Conservation (phyloP, 2,329 filamentous ascomycete genomes). For the Penicillium janthinellum region DNA sequence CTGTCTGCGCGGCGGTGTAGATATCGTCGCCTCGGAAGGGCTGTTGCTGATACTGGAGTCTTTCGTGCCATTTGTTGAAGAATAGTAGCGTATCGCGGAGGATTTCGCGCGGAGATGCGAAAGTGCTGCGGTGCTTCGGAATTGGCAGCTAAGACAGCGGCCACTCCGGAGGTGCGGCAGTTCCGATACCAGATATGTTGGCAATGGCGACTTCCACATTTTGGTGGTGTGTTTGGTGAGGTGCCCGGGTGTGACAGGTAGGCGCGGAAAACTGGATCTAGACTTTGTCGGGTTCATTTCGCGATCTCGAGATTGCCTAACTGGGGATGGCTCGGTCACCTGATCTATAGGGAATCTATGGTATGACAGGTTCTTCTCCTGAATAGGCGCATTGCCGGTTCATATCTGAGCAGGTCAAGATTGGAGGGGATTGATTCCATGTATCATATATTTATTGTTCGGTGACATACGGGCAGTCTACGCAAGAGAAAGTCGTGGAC, state of each 20-base stretch:
- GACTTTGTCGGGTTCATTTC: not conserved
- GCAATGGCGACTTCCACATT: conserved; percentile 35
- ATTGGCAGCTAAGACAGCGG: conserved; percentile 41
- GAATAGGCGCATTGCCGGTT: too few relatives aligned
- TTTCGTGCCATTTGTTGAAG: conserved; percentile 23
- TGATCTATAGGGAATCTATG: not conserved
- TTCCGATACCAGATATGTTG: conserved; percentile 25
- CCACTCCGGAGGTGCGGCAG: conserved; percentile 28
- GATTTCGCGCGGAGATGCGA: conserved; percentile 23
- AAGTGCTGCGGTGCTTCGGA: conserved; percentile 29
- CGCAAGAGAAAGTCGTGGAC: too few relatives aligned
- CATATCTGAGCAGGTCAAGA: too few relatives aligned
- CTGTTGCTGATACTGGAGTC: conserved; percentile 6
- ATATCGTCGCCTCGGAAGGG: conserved; percentile 13
- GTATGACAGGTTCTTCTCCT: not conserved
- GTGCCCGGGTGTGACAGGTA: not conserved
- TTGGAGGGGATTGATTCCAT: too few relatives aligned
- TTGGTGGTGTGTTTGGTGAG: conserved; percentile 5
- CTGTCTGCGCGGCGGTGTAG: conserved; percentile 8
- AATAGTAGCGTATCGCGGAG: conserved; percentile 32
- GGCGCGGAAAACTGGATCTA: not conserved
- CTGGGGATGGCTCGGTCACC: conserved; percentile 5
- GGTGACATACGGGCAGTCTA: too few relatives aligned
- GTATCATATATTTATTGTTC: too few relatives aligned
- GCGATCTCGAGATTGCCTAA: conserved; percentile 9